Base-by-base conservation (phyloP, 805 yeast genomes). In the Ogataea salicorniae region DNA sequence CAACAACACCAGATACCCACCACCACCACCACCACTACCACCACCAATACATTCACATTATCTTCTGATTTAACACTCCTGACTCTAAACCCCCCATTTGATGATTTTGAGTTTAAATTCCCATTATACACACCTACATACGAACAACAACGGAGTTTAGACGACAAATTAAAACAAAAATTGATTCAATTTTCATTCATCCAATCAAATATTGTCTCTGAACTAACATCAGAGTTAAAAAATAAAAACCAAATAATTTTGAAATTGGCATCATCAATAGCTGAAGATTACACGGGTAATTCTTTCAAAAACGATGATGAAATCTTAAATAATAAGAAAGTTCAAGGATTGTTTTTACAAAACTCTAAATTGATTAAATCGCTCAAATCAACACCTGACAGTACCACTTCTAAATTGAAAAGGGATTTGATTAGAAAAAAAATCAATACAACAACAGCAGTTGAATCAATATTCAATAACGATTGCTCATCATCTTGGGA, bases 211-310 rank as follows among this genome's bases (percentile, higher is more conserved):
- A 45, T 58, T 17, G 33, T 48, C 1, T 8, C 48, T 14, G 42
- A 45, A 23, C 43, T 53, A 8, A 42, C 53, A 2, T 48, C 45
- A 6, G 60, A 58, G 29, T 36, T 58, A 23, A 42, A 45, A 18
- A 49, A 42, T 29, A 58, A 58, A 38, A 56, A 56, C 42, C 58
- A 53, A 44, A 52, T 56, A 39, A 58, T 58, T 6, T 45, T 56
- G 16, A 56, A 56, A 41, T 48, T 58, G 33, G 53, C 59, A 4
- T 51, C 58, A 2, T 48, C 52, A 3, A 53, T 54, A 31, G 55
- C 57, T 5, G 59, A 58, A 38, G 59, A 55, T 37, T 53, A 52
- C 18, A 43, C 55, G 17, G 51, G 55, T 11, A 49, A 51, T 43
- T 45, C 51, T 29, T 42, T 51, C 17, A 34, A 47, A 13, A 49